Percentiles rank a stretch among this genome's conserved stretches.
phyloP scores from a whole-genome alignment of 768 basidiomycete species.

The Pleurotus djamor region DNA sequence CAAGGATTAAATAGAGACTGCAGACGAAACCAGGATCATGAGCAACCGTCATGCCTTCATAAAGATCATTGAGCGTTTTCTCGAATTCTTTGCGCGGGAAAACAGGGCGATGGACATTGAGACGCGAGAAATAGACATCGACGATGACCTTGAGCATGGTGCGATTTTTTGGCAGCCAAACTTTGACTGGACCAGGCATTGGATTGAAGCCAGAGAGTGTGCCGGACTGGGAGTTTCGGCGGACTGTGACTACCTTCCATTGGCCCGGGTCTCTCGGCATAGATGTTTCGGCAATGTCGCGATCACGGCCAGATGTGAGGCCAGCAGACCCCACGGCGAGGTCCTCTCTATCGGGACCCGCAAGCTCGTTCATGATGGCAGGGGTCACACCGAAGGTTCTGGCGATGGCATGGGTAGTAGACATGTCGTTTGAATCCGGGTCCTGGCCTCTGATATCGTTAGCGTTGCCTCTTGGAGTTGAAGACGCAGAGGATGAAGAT shows the following conservation, averaged over 20 bases:
- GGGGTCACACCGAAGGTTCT: conserved; percentile 78
- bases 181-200: conserved; percentile 35
- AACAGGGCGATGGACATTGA: conserved; percentile 80
- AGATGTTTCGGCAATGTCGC: conserved; percentile 47
- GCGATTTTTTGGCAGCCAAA: conserved; percentile 81
- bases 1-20: conserved; percentile 74
- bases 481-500: conserved; percentile 15
- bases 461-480: conserved; percentile 10
- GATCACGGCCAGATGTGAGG: conserved; percentile 68
- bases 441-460: conserved; percentile 69
- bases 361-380: conserved; percentile 64
- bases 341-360: conserved; percentile 65
- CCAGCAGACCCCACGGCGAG: conserved; percentile 75
- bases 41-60: conserved; percentile 45
- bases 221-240: conserved; percentile 39
- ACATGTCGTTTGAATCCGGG: conserved; percentile 78
- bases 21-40: conserved; percentile 80
- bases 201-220: conserved; percentile 33
- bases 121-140: conserved; percentile 71
- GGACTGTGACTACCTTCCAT: conserved; percentile 58
- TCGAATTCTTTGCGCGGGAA: conserved; percentile 71
- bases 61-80: conserved; percentile 60
- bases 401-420: conserved; percentile 69
- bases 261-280: conserved; percentile 57
- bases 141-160: conserved; percentile 60